These are phyloP conservation scores for Trapa bicornis DNA, from an alignment of 345 rosid species.

Conservation along the genomic window DNA sequence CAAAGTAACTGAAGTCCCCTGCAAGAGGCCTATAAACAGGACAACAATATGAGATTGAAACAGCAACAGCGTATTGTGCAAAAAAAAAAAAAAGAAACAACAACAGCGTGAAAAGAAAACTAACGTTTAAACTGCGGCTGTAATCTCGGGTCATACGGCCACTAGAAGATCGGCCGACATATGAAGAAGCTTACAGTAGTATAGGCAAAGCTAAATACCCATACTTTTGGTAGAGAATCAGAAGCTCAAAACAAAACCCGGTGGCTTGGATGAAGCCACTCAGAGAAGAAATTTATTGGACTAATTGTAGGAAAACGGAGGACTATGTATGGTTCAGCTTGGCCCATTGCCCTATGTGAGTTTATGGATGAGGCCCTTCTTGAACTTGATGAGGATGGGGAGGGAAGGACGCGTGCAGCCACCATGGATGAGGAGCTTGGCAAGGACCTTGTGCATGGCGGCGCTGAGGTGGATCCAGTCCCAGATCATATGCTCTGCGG, in stretches of 20 bases:
- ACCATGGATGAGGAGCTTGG: constrained; percentile 17
- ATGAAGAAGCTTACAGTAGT: not conserved
- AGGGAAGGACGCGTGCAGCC: constrained; percentile 27
- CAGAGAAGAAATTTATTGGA: not conserved
- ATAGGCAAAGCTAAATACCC: no score
- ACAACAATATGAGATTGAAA: not conserved
- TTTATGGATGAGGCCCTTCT: not conserved
- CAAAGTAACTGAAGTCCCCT: no score
- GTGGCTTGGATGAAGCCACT: not conserved
- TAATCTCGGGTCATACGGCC: not conserved
- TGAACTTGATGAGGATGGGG: constrained; percentile 7
- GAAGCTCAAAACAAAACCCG: not conserved
- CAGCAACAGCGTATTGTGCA: not conserved
- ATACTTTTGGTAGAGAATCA: not conserved
- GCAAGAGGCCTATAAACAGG: no score
- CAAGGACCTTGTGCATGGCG: constrained; percentile 17
- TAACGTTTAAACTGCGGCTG: no score
- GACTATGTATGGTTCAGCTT: not conserved
- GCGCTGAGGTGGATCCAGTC: constrained; percentile 41
- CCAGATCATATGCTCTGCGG: constrained; percentile 18
- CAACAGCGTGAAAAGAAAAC: not conserved
- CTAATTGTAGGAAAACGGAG: not conserved
- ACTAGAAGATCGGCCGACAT: not conserved
- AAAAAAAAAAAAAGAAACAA: not conserved
- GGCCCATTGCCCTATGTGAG: not conserved